phyloP scores from a whole-genome alignment of 352 stramenopile species.

The Phytophthora brassicae region DNA sequence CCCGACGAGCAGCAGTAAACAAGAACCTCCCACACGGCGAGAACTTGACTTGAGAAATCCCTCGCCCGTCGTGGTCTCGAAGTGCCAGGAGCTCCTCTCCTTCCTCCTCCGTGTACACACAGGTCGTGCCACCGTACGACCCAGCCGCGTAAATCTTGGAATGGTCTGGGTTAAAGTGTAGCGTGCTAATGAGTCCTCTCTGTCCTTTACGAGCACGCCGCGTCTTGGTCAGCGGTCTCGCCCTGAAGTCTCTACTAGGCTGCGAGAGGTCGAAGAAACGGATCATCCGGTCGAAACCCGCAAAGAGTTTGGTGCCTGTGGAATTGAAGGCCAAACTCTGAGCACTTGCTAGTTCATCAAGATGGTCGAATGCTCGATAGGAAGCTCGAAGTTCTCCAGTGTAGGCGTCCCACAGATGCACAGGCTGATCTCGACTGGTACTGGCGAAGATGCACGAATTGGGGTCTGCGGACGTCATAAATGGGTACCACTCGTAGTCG shows the following conservation, averaged over 20 bases:
- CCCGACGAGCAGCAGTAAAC: conserved; percentile 71
- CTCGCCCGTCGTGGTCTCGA: conserved; percentile 70
- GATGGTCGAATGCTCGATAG: conserved; percentile 82
- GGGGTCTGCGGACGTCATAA: conserved; percentile 79
- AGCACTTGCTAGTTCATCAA: conserved; percentile 84
- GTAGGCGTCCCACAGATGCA: conserved; percentile 93
- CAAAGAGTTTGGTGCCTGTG: conserved; percentile 79
- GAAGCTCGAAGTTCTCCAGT: conserved; percentile 77
- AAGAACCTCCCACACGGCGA: conserved; percentile 71
- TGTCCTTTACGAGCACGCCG: conserved; percentile 67
- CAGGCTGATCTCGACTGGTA: conserved; percentile 83
- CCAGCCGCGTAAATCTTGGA: conserved; percentile 86
- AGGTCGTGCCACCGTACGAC: conserved; percentile 82
- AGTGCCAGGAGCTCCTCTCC: conserved; percentile 60
- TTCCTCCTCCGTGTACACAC: conserved; percentile 83
- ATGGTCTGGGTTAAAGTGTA: conserved; percentile 84
- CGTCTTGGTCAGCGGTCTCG: conserved; percentile 62
- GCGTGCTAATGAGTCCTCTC: conserved; percentile 72
- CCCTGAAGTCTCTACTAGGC: conserved; percentile 58
- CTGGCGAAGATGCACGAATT: conserved; percentile 84
- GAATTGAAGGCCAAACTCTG: conserved; percentile 83
- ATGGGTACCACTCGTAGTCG: conserved; percentile 88
- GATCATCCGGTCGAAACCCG: conserved; percentile 84
- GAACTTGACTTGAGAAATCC: conserved; percentile 85
- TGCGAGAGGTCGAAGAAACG: conserved; percentile 80